Conservation (phyloP, 306 rosid genomes). For the Sphenostylis stenocarpa region DNA sequence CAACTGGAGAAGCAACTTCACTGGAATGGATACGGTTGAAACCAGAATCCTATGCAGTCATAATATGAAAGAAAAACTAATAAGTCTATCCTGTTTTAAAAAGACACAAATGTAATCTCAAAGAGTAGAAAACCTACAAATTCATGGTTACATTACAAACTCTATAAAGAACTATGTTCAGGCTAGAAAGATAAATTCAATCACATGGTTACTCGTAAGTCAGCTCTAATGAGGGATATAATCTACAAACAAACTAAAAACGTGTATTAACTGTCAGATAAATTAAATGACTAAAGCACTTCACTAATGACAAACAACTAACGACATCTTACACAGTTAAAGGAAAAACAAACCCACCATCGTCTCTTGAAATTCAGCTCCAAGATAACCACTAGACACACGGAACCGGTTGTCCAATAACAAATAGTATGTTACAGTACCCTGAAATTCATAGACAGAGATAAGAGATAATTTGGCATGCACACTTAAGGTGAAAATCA, state of each 20-base stretch:
- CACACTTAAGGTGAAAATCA: conserved; percentile 16
- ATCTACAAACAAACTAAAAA: neutral
- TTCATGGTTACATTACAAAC: conserved; percentile 7
- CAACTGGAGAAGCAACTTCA: conserved; percentile 61
- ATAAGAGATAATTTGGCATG: conserved; percentile 27
- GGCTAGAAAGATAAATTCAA: conserved; percentile 25
- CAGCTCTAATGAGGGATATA: neutral
- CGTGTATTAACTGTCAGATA: neutral
- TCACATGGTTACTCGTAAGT: neutral
- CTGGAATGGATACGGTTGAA: conserved; percentile 56
- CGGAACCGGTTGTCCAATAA: conserved; percentile 79
- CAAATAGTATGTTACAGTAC: conserved; percentile 87
- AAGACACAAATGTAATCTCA: neutral
- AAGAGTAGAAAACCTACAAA: conserved; percentile 15
- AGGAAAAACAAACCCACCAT: conserved; percentile 49
- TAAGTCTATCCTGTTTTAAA: conserved; percentile 26
- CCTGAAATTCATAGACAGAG: conserved; percentile 57
- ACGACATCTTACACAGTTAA: neutral
- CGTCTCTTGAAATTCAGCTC: conserved; percentile 89
- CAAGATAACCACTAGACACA: conserved; percentile 87
- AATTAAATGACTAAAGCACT: conserved; percentile 21
- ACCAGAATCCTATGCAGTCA: conserved; percentile 54
- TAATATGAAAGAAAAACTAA: conserved; percentile 30
- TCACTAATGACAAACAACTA: conserved; percentile 12
- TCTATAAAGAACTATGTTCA: conserved; percentile 21